Evolutionary conservation across 2,329 filamentous ascomycete genomes (phyloP), one percentile per base, ranked within the genome.

Genomic region (Monosporascus cannonballus): DNA sequence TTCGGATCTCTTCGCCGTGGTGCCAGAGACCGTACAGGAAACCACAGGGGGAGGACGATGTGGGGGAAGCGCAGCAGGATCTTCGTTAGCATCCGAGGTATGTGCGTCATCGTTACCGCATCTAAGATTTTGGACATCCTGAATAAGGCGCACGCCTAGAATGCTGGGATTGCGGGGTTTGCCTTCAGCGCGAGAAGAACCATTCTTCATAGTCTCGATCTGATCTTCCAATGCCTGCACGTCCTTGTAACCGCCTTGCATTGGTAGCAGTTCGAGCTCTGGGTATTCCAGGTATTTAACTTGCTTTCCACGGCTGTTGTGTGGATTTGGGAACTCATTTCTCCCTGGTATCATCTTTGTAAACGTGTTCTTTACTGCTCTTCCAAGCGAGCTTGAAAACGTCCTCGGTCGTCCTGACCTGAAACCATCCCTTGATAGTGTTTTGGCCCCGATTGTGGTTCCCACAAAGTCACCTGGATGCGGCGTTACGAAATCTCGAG

Each of bases 181-280:
- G 20, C 52, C 22, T 59, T 67, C 54, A 61, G 61, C 17, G 59
- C 69, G 22, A 61, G 68, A 56, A 65, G 72, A 60, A 47, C 69
- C 36, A 36, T 59, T 64, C 53, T 67, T 69, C 55, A 69, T 63
- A 2, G 52, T 59, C 4, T 57, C 63, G n/a, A 70, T 68, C 42
- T 67, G 63, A 37, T 60, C 53, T 51, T 66, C 65, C 6, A 69
- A 55, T 30, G 67, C 67, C 44, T 67, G 57, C 4, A 70, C 49
- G 42, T 70, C 68, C 50, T 62, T 60, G 49, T 64, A 68, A 1
- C 64, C 61, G 17, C 57, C 62, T n/a, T 60, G 58, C 42, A 61
- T 65, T 6, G 68, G 67, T 39, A 67, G 59, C 37, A 69, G 61
- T 50, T 71, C 67, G 7, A 71, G 64, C 48, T 70, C 68, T 0